Evolutionary conservation across 2,329 filamentous ascomycete genomes (phyloP), one percentile per base, ranked within the genome.

Genomic region (Neocucurbitaria cava): DNA sequence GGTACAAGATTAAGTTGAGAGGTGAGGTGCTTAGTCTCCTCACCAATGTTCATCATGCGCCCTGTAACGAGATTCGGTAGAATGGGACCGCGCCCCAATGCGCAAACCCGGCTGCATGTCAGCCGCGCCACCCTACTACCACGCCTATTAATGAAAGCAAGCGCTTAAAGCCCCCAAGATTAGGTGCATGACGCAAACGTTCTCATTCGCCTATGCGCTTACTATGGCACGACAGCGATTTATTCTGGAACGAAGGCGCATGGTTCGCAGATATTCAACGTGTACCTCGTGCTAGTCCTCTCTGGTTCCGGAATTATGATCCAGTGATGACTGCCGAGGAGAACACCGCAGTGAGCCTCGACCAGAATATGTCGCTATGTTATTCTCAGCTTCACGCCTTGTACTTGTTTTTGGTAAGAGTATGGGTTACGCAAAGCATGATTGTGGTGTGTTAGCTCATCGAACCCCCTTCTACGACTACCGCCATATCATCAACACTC

Each of bases 131-230:
- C 40, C n/a, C 56, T 44, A 10, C 33, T 41, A 55, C 56, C 57
- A 51, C 52, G 52, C 58, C 53, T 56, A 58, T 49, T 57, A 50
- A 61, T 61, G 54, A 61, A 39, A 46, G 57, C 60, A 46, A 54
- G 60, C 62, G 60, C 56, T 54, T 60, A 56, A 50, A 52, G 26
- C 42, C 44, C 43, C 50, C 51, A 56, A 61, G 51, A 60, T 56
- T 63, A 59, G 58, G 20, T 56, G 46, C 52, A 62, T 56, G 54
- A 54, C 28, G 52, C 60, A 55, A 43, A 45, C 33, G 13, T 30
- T 18, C 21, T 36, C 8, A 51, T 45, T 60, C 48, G 52, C 42
- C 24, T 42, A 52, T 56, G 56, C 56, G 51, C 55, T 61, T 56
- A 61, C 39, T 24, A 52, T 54, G 42, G 49, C 60, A 59, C 60